Percentiles rank a stretch among this genome's conserved stretches.
phyloP scores from a whole-genome alignment of 2,329 filamentous ascomycete genomes.

The Diaporthe citri region DNA sequence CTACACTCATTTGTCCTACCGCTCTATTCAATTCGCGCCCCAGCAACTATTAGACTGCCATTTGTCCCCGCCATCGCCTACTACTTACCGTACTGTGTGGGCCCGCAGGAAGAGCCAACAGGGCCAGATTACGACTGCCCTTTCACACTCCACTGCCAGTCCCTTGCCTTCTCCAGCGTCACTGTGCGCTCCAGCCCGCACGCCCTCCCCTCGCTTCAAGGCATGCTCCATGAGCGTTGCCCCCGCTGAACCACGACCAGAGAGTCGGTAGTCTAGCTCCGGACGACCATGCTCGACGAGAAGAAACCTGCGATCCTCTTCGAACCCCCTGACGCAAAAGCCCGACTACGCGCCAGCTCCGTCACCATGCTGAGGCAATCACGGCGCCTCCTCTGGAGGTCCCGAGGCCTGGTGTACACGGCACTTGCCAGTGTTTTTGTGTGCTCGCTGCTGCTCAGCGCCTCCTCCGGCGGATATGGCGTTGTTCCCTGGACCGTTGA shows the following conservation, averaged over 20 bases:
- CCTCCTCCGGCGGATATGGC: slow-evolving; percentile 49
- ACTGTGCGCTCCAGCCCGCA: neutral
- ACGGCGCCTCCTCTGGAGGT: slow-evolving; percentile 46
- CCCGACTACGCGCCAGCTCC: slow-evolving; percentile 38
- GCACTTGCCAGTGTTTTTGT: slow-evolving; percentile 55
- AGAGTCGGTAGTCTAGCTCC: slow-evolving; percentile 26
- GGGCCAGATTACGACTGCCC: slow-evolving; percentile 28
- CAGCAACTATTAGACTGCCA: neutral
- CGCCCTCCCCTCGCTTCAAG: slow-evolving; percentile 14
- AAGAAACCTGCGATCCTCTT: slow-evolving; percentile 32
- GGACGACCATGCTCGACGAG: slow-evolving; percentile 38
- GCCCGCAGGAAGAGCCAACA: slow-evolving; percentile 28
- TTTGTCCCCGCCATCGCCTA: slow-evolving; percentile 6
- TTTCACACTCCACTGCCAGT: slow-evolving; percentile 4
- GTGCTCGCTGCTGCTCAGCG: slow-evolving; percentile 59
- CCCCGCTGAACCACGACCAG: slow-evolving; percentile 33
- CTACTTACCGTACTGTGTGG: slow-evolving; percentile 20
- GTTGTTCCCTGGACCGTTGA: slow-evolving; percentile 50
- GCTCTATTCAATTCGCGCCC: neutral
- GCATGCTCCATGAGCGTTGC: slow-evolving; percentile 31
- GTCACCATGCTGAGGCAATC: slow-evolving; percentile 47
- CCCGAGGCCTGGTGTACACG: slow-evolving; percentile 57
- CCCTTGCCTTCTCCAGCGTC: slow-evolving; percentile 10
- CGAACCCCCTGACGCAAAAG: slow-evolving; percentile 35
- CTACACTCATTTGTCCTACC: slow-evolving; percentile 15